phyloP scores from a whole-genome alignment of 192 early-diverging fungal genomes.

The Paraglomus occultum region DNA sequence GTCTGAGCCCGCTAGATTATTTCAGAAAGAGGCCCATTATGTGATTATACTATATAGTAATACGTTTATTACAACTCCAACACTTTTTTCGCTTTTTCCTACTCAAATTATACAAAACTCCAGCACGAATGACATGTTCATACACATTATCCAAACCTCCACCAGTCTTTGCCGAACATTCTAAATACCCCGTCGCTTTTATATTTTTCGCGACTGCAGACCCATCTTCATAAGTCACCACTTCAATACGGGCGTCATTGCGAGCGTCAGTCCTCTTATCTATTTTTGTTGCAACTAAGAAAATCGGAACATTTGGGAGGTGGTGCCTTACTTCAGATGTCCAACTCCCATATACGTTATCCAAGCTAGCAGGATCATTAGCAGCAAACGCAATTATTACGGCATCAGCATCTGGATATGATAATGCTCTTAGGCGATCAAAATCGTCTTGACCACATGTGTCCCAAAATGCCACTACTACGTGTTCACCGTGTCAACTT shows the following conservation, averaged over 20 bases:
- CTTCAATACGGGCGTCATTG: slow-evolving; percentile 29
- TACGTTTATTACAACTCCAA: too few species aligned
- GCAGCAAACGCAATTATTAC: slow-evolving; percentile 69
- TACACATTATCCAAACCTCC: slow-evolving; percentile 84
- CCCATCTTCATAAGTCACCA: slow-evolving; percentile 57
- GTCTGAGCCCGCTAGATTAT: too few species aligned
- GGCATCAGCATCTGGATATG: slow-evolving; percentile 67
- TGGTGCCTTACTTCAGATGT: slow-evolving; percentile 49
- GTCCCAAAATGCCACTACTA: slow-evolving; percentile 72
- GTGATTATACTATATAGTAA: too few species aligned
- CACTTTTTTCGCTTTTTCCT: too few species aligned
- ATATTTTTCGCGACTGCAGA: slow-evolving; percentile 73
- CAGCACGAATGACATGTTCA: slow-evolving; percentile 79
- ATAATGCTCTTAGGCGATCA: slow-evolving; percentile 65
- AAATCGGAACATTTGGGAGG: slow-evolving; percentile 43
- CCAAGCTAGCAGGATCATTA: slow-evolving; percentile 69
- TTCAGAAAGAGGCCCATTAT: too few species aligned
- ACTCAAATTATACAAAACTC: too few species aligned
- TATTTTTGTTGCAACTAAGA: slow-evolving; percentile 52
- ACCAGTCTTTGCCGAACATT: slow-evolving; percentile 83
- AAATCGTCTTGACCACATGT: slow-evolving; percentile 76
- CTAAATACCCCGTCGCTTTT: slow-evolving; percentile 81
- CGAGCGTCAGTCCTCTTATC: slow-evolving; percentile 40
- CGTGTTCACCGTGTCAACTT: slow-evolving; percentile 52
- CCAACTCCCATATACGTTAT: slow-evolving; percentile 75